Percentiles rank a stretch among this genome's conserved stretches.
phyloP scores from a whole-genome alignment of 768 basidiomycete genomes.

The Pleurotus sapidus region DNA sequence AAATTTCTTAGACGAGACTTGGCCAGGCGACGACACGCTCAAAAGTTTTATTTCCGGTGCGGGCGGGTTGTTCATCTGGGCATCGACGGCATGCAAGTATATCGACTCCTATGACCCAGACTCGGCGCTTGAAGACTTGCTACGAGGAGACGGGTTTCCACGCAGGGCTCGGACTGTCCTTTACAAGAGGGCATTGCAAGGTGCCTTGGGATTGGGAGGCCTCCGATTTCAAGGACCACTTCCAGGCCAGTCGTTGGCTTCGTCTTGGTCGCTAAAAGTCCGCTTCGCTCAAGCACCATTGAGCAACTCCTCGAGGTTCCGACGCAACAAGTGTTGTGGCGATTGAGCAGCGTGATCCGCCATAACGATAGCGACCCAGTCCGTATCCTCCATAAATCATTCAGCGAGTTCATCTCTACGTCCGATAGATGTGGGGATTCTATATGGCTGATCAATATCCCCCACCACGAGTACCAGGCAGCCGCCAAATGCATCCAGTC shows the following conservation, averaged over 20 bases:
- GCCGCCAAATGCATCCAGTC: background rate
- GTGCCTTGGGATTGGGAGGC: constrained; percentile 1
- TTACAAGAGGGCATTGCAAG: constrained; percentile 2
- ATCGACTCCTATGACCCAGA: constrained; percentile 14
- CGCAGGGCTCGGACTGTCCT: constrained; percentile 7
- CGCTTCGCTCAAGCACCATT: background rate
- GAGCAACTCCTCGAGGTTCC: background rate
- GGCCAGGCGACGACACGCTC: constrained; percentile 15
- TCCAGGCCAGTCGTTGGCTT: constrained; percentile 8
- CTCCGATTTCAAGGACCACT: background rate
- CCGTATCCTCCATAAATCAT: constrained; percentile 10
- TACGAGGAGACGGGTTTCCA: background rate
- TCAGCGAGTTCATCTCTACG: constrained; percentile 9
- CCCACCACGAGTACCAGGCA: constrained; percentile 3
- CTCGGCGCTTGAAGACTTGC: background rate
- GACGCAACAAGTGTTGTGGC: background rate
- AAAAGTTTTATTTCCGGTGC: constrained; percentile 4
- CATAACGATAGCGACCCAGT: background rate
- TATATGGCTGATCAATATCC: constrained; percentile 6
- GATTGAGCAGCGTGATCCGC: background rate
- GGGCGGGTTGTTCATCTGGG: constrained; percentile 21
- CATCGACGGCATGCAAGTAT: constrained; percentile 17
- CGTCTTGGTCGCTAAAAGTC: background rate
- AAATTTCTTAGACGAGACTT: background rate
- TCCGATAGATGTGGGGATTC: constrained; percentile 3